Evolutionary conservation across 1,139 yeast genomes (phyloP).

Genomic region (Saccharomyces hybrid): DNA sequence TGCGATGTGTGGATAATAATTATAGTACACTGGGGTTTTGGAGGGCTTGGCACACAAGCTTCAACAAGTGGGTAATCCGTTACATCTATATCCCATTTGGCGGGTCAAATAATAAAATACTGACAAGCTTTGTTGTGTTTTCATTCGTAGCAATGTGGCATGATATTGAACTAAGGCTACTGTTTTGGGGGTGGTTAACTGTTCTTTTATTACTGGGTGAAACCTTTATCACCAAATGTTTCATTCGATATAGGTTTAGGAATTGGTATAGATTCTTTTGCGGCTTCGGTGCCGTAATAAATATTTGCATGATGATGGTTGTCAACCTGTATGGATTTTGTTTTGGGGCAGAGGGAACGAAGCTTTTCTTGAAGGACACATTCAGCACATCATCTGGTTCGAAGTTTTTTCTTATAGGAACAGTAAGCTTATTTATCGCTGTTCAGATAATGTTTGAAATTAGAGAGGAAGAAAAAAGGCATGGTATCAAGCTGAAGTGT

Average conservation of each 20-base stretch:
- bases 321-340: conserved; percentile 95
- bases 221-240: conserved; percentile 47
- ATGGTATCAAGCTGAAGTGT: conserved; percentile 77
- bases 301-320: conserved; percentile 97
- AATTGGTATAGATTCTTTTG: conserved; percentile 72
- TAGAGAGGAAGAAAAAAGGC: conserved; percentile 76
- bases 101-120: conserved; percentile 59
- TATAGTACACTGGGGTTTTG: conserved; percentile 89
- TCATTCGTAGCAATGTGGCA: conserved; percentile 98
- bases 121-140: conserved; percentile 81
- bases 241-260: conserved; percentile 42
- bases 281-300: conserved; percentile 82
- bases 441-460: too few species aligned
- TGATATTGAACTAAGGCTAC: conserved; percentile 76
- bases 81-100: conserved; percentile 85
- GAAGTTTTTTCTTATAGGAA: conserved; percentile 55
- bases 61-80: conserved; percentile 80
- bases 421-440: conserved; percentile 67
- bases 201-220: conserved; percentile 90
- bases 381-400: conserved; percentile 65
- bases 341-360: conserved; percentile 80
- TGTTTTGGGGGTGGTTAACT: conserved; percentile 94
- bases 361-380: conserved; percentile 58
- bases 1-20: conserved; percentile 90
- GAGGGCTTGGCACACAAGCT: conserved; percentile 98